Evolutionary conservation across 805 yeast genomes (phyloP), one percentile per base, ranked within the genome.

Genomic region (Candida vartiovaarae): DNA sequence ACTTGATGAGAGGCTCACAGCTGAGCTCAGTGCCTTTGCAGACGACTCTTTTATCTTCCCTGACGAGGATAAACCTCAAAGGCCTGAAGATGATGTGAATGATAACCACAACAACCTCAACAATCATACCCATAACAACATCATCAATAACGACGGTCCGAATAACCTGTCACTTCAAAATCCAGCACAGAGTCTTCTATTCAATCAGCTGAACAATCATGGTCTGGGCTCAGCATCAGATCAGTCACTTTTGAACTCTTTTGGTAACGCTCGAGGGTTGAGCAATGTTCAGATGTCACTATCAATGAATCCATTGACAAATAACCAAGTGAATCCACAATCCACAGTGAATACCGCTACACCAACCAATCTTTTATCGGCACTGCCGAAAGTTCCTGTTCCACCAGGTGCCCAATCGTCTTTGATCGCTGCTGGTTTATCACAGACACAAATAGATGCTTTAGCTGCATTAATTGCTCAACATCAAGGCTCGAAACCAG

Each of bases 1-100:
- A 33, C 65, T 75, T 27, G 80, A 76, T 51, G 79, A 75, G 48
- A 72, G 75, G 41, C 53, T 76, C 26, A 73, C 78, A 5, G 77
- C 76, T 15, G 93, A 84, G 56, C 70, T 84, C 49, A 84, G 87
- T 15, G 90, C 89, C 1, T 84, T 84, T 71, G 91, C 90, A 0
- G 90, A 84, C 54, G 90, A 83, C 46, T 74, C 86, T 3, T 84
- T 84, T 52, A 75, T 84, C 3, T 84, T 84, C 57, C 88, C 91
- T 1, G 93, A 84, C 57, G 93, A 85, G 56, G 91, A 84, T 32
- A 83, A 83, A 57, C 82, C 82, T 1, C 46, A 52, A 39, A 39
- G 47, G 24, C 42, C 44, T 15, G 49, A 54, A n/a, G 43, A 45
- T 30, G 47, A 48, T 7, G 46, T 45, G 20, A 46, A 50, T 29